Base-by-base conservation (phyloP, 768 basidiomycete species). In the Suillus discolor region DNA sequence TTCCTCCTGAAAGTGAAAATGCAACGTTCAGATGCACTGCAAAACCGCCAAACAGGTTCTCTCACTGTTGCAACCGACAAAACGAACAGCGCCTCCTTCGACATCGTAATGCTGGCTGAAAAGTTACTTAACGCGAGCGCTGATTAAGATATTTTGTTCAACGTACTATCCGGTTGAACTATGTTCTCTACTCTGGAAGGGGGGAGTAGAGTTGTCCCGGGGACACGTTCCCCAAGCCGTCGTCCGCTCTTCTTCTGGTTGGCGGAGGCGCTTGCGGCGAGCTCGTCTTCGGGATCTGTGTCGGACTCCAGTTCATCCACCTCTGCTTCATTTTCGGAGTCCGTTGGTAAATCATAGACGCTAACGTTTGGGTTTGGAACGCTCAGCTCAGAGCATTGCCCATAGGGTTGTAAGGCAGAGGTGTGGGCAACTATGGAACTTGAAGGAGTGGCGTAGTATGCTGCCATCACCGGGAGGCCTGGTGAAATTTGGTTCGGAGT, bases 61-160 rank as follows among this genome's bases (percentile, higher is more conserved):
- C 79, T 68, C 63, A 94, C 94, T 45, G 93, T 89, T 57, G 93
- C 93, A 66, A 90, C 79, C 12, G 92, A 89, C 28, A 95, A 76
- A 65, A 93, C 75, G 70, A 90, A 94, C 8, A 89, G 77, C 1
- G 88, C 91, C 72, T 93, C 91, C 70, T 88, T 92, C 15, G 91
- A 92, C 75, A 92, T 79, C 13, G 87, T 85, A 71, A 92, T 84
- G 4, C 85, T 84, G 42, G 84, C 59, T 60, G 64, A 54, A 28
- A 51, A 51, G 57, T 49, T 60, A 47, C 18, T 44, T 25, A 20
- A 20, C 12, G 34, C 57, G 25, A 53, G 18, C 42, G 20, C 42
- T 60, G 18, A 31, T 20, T 7, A 64, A 42, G 12, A 20, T 11
- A 31, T 31, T 3, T 42, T 41, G 59, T 57, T 16, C 53, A 53